Conservation (phyloP, 1,284 basidiomycete genomes). For the Prillingera fragicola region DNA sequence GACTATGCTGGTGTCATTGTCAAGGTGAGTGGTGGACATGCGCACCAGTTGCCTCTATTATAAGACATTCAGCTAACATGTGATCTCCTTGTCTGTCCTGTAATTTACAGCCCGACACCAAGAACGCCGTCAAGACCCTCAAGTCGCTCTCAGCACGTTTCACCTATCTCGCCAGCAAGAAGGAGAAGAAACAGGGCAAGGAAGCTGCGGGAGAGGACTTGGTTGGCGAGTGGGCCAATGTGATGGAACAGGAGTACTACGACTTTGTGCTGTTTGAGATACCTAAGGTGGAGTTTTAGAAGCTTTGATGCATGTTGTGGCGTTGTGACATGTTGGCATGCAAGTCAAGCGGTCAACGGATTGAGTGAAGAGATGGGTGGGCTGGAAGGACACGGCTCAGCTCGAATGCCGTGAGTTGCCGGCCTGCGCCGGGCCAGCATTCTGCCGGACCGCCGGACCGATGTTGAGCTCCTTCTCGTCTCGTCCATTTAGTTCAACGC, state of each 20-base stretch:
- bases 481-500: no score
- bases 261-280: constrained; percentile 81
- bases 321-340: no score
- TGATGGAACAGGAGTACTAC: constrained; percentile 90
- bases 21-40: constrained; percentile 57
- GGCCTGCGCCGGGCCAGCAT: background rate
- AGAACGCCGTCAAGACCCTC: constrained; percentile 73
- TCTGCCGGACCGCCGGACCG: no score
- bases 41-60: background rate
- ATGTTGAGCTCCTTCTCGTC: no score
- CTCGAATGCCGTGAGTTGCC: constrained; percentile 6
- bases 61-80: background rate
- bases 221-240: constrained; percentile 77
- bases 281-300: constrained; percentile 39
- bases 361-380: background rate
- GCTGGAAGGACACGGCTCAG: background rate
- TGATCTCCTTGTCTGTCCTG: background rate
- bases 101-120: constrained; percentile 69
- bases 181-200: constrained; percentile 39
- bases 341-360: no score
- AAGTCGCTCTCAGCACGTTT: constrained; percentile 69
- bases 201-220: constrained; percentile 51
- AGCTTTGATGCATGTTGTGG: constrained; percentile 14
- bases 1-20: constrained; percentile 78
- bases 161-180: constrained; percentile 58